A percentile compares a stretch with the other conserved stretches of the same genome.
Evolutionary conservation across 805 yeast genomes (phyloP).

Genomic region (Spathaspora arborariae): DNA sequence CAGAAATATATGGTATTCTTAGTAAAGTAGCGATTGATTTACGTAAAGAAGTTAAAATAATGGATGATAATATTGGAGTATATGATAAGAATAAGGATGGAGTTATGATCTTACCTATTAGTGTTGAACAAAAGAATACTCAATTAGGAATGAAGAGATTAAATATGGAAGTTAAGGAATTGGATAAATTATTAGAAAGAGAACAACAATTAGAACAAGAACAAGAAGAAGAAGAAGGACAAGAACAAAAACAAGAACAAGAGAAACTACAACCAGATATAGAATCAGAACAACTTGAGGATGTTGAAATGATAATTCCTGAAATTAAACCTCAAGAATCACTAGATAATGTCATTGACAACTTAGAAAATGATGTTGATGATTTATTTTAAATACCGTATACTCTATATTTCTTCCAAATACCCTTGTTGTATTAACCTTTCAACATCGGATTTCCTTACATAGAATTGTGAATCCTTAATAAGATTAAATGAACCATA

Average conservation of each 20-base stretch:
- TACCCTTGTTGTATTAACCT: constrained; percentile 92
- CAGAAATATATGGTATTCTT: constrained; percentile 48
- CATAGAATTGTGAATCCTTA: constrained; percentile 91
- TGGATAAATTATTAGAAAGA: constrained; percentile 11
- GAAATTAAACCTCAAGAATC: background rate
- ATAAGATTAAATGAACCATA: constrained; percentile 93
- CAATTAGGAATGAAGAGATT: constrained; percentile 60
- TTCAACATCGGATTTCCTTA: constrained; percentile 91
- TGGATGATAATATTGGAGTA: constrained; percentile 58
- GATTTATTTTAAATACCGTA: constrained; percentile 5
- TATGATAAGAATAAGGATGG: constrained; percentile 40
- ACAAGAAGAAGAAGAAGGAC: background rate
- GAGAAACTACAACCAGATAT: background rate
- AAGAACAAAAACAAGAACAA: background rate
- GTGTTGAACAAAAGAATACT: constrained; percentile 67
- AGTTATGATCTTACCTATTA: constrained; percentile 60
- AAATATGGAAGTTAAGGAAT: constrained; percentile 37
- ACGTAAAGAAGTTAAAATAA: constrained; percentile 60
- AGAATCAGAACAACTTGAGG: background rate
- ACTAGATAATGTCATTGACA: constrained; percentile 4
- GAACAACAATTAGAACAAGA: constrained; percentile 1
- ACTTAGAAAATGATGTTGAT: constrained; percentile 5
- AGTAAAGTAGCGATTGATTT: constrained; percentile 57
- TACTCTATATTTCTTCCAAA: constrained; percentile 60
- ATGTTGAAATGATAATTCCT: background rate